Conservation (phyloP, 305 asterid genomes). For the Fraxinus latifolia region DNA sequence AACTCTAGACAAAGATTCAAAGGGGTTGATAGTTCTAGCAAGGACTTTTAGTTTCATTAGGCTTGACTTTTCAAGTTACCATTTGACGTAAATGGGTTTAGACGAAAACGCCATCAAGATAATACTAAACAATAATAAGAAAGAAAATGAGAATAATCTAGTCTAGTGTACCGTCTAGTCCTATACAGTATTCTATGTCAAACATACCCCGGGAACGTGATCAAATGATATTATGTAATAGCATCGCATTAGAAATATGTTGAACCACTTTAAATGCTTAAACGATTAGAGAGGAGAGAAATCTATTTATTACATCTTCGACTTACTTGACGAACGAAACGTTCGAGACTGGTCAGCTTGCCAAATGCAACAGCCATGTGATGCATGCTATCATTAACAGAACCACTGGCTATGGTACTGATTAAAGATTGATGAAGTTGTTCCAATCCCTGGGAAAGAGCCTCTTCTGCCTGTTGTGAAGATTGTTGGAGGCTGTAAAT, state of each 20-base stretch:
- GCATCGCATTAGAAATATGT: neutral
- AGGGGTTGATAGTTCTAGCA: neutral
- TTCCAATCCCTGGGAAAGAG: slow-evolving; percentile 80
- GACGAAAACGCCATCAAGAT: neutral
- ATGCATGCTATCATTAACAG: slow-evolving; percentile 68
- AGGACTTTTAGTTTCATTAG: neutral
- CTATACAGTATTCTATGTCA: neutral
- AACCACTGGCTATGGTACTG: slow-evolving; percentile 52
- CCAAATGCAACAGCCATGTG: slow-evolving; percentile 88
- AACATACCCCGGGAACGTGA: neutral
- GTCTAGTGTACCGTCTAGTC: neutral
- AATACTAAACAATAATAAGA: neutral
- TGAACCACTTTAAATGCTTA: neutral
- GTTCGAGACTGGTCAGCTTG: slow-evolving; percentile 84
- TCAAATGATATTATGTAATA: neutral
- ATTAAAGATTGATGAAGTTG: slow-evolving; percentile 79
- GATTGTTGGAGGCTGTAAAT: slow-evolving; percentile 85
- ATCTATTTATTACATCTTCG: neutral
- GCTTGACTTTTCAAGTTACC: neutral
- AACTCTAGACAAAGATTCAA: neutral
- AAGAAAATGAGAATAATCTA: neutral
- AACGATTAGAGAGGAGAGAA: neutral
- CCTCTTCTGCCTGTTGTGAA: slow-evolving; percentile 92
- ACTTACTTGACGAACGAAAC: slow-evolving; percentile 81
- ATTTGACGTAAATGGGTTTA: neutral